A percentile compares a stretch with the other conserved stretches of the same genome.
Conservation (phyloP, 768 basidiomycete species). For the Podaxis carcinomalis region DNA sequence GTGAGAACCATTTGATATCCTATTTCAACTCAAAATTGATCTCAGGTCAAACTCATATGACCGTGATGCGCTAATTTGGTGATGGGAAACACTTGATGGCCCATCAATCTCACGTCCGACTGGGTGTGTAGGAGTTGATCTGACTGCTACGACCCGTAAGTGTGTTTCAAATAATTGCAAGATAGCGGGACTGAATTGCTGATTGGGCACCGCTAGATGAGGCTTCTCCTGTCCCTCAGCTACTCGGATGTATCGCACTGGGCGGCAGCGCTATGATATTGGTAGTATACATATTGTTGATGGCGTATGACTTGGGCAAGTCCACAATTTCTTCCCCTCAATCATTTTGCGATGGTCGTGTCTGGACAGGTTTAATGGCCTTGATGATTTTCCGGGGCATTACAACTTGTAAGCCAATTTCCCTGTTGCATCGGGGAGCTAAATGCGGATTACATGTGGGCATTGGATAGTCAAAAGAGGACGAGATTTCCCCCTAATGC, state of each 20-base stretch:
- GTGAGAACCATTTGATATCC: too few species aligned
- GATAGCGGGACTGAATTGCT: not conserved
- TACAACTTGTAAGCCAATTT: not conserved
- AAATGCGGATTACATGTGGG: not conserved
- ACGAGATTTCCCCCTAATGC: not conserved
- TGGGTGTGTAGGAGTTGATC: not conserved
- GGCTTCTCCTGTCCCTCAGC: not conserved
- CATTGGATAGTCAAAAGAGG: not conserved
- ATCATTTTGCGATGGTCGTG: not conserved
- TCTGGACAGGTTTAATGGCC: not conserved
- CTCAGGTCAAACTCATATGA: too few species aligned
- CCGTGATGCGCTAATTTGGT: too few species aligned
- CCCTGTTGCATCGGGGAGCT: not conserved
- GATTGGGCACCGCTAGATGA: not conserved
- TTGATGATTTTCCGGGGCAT: slow-evolving; percentile 1
- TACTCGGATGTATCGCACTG: not conserved
- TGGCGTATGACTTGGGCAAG: slow-evolving; percentile 5
- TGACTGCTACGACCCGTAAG: not conserved
- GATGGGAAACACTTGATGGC: too few species aligned
- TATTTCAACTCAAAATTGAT: too few species aligned
- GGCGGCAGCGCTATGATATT: not conserved
- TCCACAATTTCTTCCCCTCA: not conserved
- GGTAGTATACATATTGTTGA: not conserved
- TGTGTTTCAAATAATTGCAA: not conserved
- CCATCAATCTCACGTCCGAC: too few species aligned